Evolutionary conservation across 2,329 filamentous ascomycete genomes (phyloP), one percentile per base, ranked within the genome.

Genomic region (Ceratocystiopsis minuta): DNA sequence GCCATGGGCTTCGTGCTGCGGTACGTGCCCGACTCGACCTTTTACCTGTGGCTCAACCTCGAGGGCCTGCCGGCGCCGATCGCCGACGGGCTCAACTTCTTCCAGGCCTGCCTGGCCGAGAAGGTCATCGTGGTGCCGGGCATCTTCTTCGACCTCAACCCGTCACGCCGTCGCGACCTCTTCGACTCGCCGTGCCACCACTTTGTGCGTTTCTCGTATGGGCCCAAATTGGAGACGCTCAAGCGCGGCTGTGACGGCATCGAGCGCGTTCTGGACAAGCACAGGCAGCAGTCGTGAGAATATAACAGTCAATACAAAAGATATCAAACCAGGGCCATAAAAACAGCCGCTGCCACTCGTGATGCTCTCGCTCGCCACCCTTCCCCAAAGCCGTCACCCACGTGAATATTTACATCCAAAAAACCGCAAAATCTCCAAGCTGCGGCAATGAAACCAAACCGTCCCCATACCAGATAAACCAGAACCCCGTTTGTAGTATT

Each of bases 141-240:
- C 46, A 96, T 96, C 60, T 96, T 96, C 71, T 96, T 96, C 58
- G 88, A 96, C 55, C 63, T 96, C 49, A 96, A 96, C 64, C 88
- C 88, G 4, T 80, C 81, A 33, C 80, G 85, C 58, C 72, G 88
- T 49, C 72, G 88, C 57, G 88, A 96, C 59, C 61, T 96, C 51
- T 96, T 96, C 51, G 88, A 96, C 62, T 84, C 76, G 51, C 88
- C 88, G 45, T 95, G 88, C 62, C 88, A 96, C 62, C 80, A 90
- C 62, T 92, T 88, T 57, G 81, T 92, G 24, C 72, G 85, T 41
- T 71, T 92, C 52, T 85, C 79, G 43, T 93, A 90, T 55, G 85
- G 85, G 0, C 85, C 85, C 4, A 78, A 71, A 54, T 80, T 88
- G 76, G 80, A 87, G 12, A 72, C 75, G 34, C 63, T 92, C 43